A percentile compares a stretch with the other conserved stretches of the same genome.
Evolutionary conservation across 2,329 filamentous ascomycete genomes (phyloP).

Genomic region (Calonectria multiphialidica): DNA sequence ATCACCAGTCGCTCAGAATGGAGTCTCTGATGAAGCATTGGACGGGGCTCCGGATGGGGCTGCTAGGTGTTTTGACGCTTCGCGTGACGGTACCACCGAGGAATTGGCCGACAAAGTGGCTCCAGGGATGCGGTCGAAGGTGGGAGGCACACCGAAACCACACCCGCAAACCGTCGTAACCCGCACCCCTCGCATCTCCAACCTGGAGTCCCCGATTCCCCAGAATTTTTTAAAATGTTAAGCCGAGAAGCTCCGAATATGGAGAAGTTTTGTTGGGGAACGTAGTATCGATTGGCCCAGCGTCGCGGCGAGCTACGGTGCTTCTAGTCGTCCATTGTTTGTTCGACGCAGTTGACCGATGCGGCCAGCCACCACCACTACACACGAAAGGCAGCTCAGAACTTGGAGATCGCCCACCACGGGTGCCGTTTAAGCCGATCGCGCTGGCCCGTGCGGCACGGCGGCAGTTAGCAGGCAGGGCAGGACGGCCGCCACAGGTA

Average conservation of each 20-base stretch:
- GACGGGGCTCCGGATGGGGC: conserved; percentile 22
- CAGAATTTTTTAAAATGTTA: neutral
- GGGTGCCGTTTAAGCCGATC: conserved; percentile 18
- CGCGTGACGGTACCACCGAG: conserved; percentile 41
- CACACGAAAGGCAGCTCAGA: neutral
- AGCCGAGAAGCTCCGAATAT: conserved; percentile 4
- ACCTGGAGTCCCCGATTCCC: conserved; percentile 7
- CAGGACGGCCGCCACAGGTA: neutral
- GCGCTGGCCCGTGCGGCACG: conserved; percentile 6
- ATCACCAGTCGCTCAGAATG: conserved; percentile 28
- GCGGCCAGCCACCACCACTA: neutral
- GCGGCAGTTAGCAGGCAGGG: conserved; percentile 3
- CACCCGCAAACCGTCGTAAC: neutral
- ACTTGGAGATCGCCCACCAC: neutral
- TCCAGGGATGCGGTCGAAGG: neutral
- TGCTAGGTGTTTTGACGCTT: conserved; percentile 20
- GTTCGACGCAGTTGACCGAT: neutral
- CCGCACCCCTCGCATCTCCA: neutral
- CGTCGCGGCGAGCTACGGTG: neutral
- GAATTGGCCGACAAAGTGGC: conserved; percentile 36
- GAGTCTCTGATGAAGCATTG: conserved; percentile 4
- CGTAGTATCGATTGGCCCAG: neutral
- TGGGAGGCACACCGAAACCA: conserved; percentile 11
- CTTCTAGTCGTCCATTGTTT: neutral
- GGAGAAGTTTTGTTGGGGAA: conserved; percentile 6